phyloP scores from a whole-genome alignment of 805 yeast species.

The Wickerhamomyces chambardii region DNA sequence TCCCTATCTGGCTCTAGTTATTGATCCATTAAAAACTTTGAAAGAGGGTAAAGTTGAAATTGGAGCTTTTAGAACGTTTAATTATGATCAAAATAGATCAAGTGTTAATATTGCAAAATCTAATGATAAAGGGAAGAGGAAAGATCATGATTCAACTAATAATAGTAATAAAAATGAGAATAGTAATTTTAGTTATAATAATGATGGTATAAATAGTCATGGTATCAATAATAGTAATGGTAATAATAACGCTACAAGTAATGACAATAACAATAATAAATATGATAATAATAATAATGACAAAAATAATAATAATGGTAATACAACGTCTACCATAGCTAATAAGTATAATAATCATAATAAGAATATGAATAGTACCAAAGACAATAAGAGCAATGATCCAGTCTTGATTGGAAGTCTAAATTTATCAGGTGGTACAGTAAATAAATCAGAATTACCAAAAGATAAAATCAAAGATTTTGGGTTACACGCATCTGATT shows the following conservation, averaged over 20 bases:
- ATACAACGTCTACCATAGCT: too few relatives aligned
- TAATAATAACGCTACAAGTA: conserved; percentile 2
- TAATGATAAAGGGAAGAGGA: neutral
- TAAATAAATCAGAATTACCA: conserved; percentile 23
- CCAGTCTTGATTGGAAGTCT: neutral
- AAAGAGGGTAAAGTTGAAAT: conserved; percentile 64
- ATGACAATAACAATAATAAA: neutral
- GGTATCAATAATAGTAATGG: neutral
- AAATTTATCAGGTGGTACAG: neutral
- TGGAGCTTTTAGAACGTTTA: conserved; percentile 80
- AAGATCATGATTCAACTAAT: neutral
- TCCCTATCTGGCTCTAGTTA: conserved; percentile 82
- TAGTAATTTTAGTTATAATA: conserved; percentile 3
- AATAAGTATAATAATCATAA: too few relatives aligned
- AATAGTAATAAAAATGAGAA: neutral
- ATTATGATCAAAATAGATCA: conserved; percentile 19
- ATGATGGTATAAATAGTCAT: too few relatives aligned
- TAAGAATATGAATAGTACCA: neutral
- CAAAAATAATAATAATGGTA: conserved; percentile 1
- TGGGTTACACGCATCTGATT: conserved; percentile 63
- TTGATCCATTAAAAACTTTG: conserved; percentile 70
- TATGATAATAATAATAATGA: neutral
- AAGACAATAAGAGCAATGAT: neutral
- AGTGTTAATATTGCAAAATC: conserved; percentile 4
- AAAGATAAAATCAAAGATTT: conserved; percentile 47